phyloP scores from a whole-genome alignment of 1,284 basidiomycete genomes.

The Cutaneotrichosporon sp. region DNA sequence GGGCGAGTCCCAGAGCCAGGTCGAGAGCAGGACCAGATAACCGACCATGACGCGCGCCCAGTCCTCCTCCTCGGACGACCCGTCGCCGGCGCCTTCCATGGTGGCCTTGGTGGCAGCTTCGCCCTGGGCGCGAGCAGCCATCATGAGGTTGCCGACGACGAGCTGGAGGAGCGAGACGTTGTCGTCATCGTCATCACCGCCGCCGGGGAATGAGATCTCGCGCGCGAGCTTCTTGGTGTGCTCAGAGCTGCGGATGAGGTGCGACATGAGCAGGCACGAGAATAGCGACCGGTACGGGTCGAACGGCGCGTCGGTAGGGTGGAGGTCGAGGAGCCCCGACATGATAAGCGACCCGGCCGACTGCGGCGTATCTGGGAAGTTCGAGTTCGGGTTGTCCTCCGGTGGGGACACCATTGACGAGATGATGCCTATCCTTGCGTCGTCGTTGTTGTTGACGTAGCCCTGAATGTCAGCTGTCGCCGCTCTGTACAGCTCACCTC shows the following conservation, averaged over 20 bases:
- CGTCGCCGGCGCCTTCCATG: conserved; percentile 36
- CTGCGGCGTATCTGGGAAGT: conserved; percentile 33
- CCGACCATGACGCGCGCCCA: conserved; percentile 88
- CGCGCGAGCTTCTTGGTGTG: conserved; percentile 58
- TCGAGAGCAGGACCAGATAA: conserved; percentile 76
- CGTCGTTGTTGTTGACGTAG: conserved; percentile 51
- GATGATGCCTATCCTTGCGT: conserved; percentile 52
- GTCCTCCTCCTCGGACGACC: conserved; percentile 58
- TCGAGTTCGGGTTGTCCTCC: conserved; percentile 31
- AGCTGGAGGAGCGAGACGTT: conserved; percentile 59
- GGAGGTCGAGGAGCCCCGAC: conserved; percentile 55
- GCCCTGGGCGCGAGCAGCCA: conserved; percentile 61
- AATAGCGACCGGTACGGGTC: conserved; percentile 59
- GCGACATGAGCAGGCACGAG: conserved; percentile 57
- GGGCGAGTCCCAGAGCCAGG: conserved; percentile 98
- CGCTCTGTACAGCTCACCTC: conserved; percentile 39
- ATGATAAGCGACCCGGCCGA: conserved; percentile 58
- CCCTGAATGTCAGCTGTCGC: conserved; percentile 29
- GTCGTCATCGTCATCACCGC: conserved; percentile 56
- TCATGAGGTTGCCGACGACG: conserved; percentile 62
- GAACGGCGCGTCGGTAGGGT: conserved; percentile 40
- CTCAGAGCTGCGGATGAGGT: conserved; percentile 59
- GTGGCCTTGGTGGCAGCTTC: conserved; percentile 52
- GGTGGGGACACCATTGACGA: conserved; percentile 42
- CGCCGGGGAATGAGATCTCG: conserved; percentile 51